These are phyloP conservation scores for Blastobotrys chiropterorum DNA, from an alignment of 805 yeast species.

Conservation along the genomic window DNA sequence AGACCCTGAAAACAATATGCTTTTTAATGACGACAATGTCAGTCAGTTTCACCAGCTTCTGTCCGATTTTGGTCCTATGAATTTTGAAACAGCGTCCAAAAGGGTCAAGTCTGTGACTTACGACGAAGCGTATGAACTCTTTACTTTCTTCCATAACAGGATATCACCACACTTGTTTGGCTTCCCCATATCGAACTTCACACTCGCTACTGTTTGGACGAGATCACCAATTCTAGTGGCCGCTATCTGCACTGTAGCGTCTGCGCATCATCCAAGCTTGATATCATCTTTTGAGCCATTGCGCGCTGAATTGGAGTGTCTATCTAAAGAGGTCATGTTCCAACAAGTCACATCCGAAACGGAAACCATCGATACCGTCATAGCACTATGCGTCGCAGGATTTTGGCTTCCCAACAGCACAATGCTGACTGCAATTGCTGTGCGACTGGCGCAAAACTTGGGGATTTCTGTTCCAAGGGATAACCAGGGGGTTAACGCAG, in stretches of 20 bases:
- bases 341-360: conserved; percentile 29
- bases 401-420: conserved; percentile 64
- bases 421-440: conserved; percentile 59
- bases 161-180: conserved; percentile 64
- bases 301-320: conserved; percentile 27
- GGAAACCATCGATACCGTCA: conserved; percentile 55
- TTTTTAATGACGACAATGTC: too few relatives aligned
- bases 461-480: conserved; percentile 29
- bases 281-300: conserved; percentile 24
- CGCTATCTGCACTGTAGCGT: conserved; percentile 56
- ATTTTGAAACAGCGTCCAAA: too few relatives aligned
- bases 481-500: conserved; percentile 18
- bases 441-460: conserved; percentile 56
- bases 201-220: conserved; percentile 46
- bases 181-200: conserved; percentile 47
- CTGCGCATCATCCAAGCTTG: conserved; percentile 48
- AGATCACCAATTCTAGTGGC: conserved; percentile 52
- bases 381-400: conserved; percentile 59
- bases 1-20: too few relatives aligned
- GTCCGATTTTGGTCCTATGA: too few relatives aligned
- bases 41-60: too few relatives aligned
- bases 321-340: conserved; percentile 29
- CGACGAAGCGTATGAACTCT: conserved; percentile 39
- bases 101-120: conserved; percentile 23
- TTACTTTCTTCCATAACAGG: conserved; percentile 45